Conservation (phyloP, 345 rosid genomes). For the Eucalyptus fibrosa region DNA sequence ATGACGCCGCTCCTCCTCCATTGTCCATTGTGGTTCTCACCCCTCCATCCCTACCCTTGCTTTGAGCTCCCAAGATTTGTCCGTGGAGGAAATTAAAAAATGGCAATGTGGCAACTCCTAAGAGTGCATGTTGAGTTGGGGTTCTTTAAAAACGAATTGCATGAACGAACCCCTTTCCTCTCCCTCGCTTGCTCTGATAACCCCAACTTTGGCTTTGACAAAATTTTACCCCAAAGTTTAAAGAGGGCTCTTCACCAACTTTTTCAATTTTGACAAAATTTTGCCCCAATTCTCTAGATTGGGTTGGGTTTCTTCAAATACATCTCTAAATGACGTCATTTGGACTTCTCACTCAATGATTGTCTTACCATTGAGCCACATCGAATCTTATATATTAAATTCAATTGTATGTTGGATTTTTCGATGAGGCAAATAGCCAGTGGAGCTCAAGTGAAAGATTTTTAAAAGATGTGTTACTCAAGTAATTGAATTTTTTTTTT, state of each 20-base stretch:
- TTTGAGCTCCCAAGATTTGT: background rate
- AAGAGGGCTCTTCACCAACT: background rate
- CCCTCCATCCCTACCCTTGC: background rate
- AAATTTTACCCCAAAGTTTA: background rate
- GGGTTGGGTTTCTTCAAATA: background rate
- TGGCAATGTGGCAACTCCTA: background rate
- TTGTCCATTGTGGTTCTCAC: background rate
- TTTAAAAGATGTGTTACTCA: no score
- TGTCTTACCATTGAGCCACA: background rate
- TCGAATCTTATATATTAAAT: background rate
- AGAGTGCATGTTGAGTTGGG: background rate
- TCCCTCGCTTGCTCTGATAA: background rate
- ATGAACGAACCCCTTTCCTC: background rate
- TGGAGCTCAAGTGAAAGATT: background rate
- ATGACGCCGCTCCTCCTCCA: background rate
- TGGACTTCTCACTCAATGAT: background rate
- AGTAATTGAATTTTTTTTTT: no score
- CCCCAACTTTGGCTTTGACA: background rate
- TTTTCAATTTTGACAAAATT: background rate
- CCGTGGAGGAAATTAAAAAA: background rate
- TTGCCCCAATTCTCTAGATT: background rate
- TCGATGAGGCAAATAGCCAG: rapidly evolving
- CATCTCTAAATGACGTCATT: background rate
- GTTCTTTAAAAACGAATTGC: background rate
- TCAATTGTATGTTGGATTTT: background rate